These are phyloP conservation scores for Peterozyma xylosa DNA, from an alignment of 805 yeast species.

Conservation along the genomic window DNA sequence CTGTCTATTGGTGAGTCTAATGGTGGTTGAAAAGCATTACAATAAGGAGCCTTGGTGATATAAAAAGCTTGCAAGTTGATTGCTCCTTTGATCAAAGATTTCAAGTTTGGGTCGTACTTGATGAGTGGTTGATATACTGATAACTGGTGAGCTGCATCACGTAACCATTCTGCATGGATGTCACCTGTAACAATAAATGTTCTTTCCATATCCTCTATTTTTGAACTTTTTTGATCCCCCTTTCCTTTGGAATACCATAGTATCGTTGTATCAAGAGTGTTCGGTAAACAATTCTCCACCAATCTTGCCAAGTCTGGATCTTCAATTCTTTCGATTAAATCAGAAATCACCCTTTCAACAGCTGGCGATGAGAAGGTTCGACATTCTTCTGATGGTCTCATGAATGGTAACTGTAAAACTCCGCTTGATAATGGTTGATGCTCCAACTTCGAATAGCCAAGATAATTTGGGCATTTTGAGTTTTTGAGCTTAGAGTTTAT, in stretches of 20 bases:
- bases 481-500: neutral
- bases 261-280: conserved; percentile 82
- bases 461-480: conserved; percentile 53
- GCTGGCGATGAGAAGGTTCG: conserved; percentile 61
- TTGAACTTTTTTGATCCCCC: conserved; percentile 10
- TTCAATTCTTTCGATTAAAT: conserved; percentile 38
- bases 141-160: conserved; percentile 82
- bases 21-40: conserved; percentile 92
- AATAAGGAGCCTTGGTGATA: conserved; percentile 61
- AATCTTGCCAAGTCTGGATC: conserved; percentile 67
- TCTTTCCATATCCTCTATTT: conserved; percentile 29
- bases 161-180: conserved; percentile 87
- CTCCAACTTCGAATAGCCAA: conserved; percentile 42
- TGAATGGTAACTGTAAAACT: conserved; percentile 49
- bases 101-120: conserved; percentile 39
- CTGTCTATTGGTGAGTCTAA: conserved; percentile 36
- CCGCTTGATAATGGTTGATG: conserved; percentile 61
- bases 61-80: conserved; percentile 70
- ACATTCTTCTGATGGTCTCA: conserved; percentile 68
- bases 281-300: conserved; percentile 79
- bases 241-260: conserved; percentile 46
- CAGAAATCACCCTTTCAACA: conserved; percentile 53
- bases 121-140: conserved; percentile 65
- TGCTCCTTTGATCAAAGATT: conserved; percentile 63
- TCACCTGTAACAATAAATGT: conserved; percentile 88